Evolutionary conservation across 345 rosid species (phyloP).

Genomic region (Lepidium aucheri): DNA sequence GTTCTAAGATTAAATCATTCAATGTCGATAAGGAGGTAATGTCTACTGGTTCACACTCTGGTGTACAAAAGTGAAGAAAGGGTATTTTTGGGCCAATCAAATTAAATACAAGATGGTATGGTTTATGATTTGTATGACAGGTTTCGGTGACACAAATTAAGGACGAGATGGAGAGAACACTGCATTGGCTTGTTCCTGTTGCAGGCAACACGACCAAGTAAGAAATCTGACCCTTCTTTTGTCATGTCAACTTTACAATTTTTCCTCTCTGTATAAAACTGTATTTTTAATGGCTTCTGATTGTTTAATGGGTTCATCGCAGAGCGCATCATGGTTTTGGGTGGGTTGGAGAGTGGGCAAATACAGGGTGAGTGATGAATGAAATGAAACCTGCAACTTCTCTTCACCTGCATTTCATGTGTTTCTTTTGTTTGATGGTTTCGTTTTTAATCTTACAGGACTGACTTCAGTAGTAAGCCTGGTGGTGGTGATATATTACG

Average conservation of each 20-base stretch:
- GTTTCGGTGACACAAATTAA: slow-evolving; percentile 65
- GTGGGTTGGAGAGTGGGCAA: slow-evolving; percentile 99
- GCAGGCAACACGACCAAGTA: slow-evolving; percentile 93
- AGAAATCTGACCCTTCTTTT: not conserved
- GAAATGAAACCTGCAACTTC: not conserved
- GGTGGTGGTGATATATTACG: slow-evolving; percentile 47
- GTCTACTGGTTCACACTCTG: not conserved
- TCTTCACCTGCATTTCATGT: not conserved
- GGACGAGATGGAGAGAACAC: slow-evolving; percentile 94
- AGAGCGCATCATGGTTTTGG: slow-evolving; percentile 85
- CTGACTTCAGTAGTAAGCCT: slow-evolving; percentile 47
- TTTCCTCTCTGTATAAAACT: not conserved
- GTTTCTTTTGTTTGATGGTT: not conserved
- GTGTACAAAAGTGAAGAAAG: not conserved
- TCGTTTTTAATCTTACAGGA: slow-evolving; percentile 32
- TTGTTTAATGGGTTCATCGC: slow-evolving; percentile 16
- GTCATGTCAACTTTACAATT: not conserved
- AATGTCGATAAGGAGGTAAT: slow-evolving; percentile 54
- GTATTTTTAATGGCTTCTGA: not conserved
- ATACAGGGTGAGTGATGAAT: slow-evolving; percentile 52
- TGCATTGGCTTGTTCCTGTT: slow-evolving; percentile 94
- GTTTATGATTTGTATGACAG: slow-evolving; percentile 34
- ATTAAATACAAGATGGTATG: not conserved
- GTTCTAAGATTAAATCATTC: slow-evolving; percentile 54
- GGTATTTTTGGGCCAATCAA: not conserved